Base-by-base conservation (phyloP, 139 green algal genomes). In the Gonium pectorale region DNA sequence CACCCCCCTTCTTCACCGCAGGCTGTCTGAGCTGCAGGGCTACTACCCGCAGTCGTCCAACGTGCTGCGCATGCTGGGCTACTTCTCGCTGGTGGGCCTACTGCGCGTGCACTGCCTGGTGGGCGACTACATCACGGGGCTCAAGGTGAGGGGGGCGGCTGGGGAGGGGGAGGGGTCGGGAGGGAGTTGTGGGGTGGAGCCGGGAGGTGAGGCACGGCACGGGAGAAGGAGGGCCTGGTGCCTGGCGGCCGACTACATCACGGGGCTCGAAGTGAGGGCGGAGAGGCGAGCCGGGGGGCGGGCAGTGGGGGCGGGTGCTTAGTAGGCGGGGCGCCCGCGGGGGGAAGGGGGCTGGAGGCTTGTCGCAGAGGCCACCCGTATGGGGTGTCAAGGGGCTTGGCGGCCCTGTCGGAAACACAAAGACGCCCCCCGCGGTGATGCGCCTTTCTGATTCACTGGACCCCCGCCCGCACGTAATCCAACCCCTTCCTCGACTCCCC, bases 61-160 rank as follows among this genome's bases (percentile, higher is more conserved):
- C 90, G 97, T 99, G 87, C 94, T 98, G 80, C 92, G 87, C 56
- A 94, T 98, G 91, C 89, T 99, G 81, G 97, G 97, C 64, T 99
- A 99, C 91, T 99, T 98, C 89, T 93, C 90, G 2, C 90, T 99
- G 46, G 87, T 98, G 24, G 98, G 97, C 56, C 92, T 98, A 83
- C 90, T 95, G 80, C 90, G 98, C 22, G 94, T 99, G 83, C 96
- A 99, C 92, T 91, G 77, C 81, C 89, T 99, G 31, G 85, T 99
- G 33, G 98, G 98, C 3, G 96, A 99, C 86, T 99, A 98, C 89
- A 64, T 93, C 41, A 84, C 81, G 26, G 95, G 91, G 2, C 90
- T 99, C 8, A 90, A 93, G 79, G 79, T 89, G 56, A 6, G 69
- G 19, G 67, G 38, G 3, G 40, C 11, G 67, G 40, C 15, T 38